Evolutionary conservation across 306 rosid species (phyloP), one percentile per base, ranked within the genome.

Genomic region (Leucaena leucocephala): DNA sequence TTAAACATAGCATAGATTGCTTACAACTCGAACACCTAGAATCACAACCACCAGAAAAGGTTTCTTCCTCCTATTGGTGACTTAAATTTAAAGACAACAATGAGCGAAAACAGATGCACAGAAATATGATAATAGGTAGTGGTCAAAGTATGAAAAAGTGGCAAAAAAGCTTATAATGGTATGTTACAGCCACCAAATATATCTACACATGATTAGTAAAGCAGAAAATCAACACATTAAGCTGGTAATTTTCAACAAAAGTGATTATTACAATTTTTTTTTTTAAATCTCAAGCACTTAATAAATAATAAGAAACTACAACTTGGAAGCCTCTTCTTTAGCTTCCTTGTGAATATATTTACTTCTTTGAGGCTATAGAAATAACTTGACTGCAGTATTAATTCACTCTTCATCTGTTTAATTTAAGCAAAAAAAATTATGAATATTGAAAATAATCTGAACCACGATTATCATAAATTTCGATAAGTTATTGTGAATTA

Each of bases 121-220:
- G 61, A 7, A 54, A 54, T 54, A 54, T n/a, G 4, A n/a, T 54
- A 7, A 54, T n/a, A 54, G 61, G 61, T 10, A 52, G 11, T 2
- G 10, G 11, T 54, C 33, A 54, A 17, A n/a, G 61, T n/a, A 54
- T 6, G 8, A n/a, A 54, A 54, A n/a, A 50, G 61, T n/a, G 61
- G 61, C 22, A 17, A 54, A 54, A 0, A 54, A 54, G 61, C 27
- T n/a, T n/a, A 54, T 7, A 54, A n/a, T 4, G 27, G 33, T 54
- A 54, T 6, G 3, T 54, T n/a, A 17, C 33, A 17, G 33, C 10
- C 61, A 54, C 11, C 61, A 54, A 54, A 54, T 43, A 76, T 48
- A 76, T 72, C 43, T 42, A 55, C 70, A 58, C 35, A 77, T 68
- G 49, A 42, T 48, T 72, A 52, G 64, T 2, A n/a, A 6, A n/a